A percentile compares a stretch with the other conserved stretches of the same genome.
These are phyloP conservation scores for Entomortierella lignicola DNA, from an alignment of 192 early-diverging fungal genomes.

Conservation along the genomic window DNA sequence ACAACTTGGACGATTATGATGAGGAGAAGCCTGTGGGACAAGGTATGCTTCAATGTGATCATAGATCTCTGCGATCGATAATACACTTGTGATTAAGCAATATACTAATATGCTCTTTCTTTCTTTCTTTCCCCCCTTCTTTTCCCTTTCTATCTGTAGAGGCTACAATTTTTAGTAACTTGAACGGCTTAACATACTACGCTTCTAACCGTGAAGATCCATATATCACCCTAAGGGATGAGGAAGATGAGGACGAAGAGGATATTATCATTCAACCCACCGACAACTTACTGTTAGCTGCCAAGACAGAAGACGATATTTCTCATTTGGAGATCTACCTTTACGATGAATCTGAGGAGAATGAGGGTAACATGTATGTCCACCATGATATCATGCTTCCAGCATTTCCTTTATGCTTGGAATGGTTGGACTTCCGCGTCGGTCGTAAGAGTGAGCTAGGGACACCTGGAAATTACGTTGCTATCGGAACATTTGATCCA, in stretches of 20 bases:
- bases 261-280: conserved; percentile 82
- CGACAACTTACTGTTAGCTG: conserved; percentile 91
- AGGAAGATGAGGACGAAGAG: conserved; percentile 82
- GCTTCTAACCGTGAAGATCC: conserved; percentile 86
- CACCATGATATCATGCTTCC: conserved; percentile 99
- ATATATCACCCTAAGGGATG: conserved; percentile 78
- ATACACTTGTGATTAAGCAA: no score
- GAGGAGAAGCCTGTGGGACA: conserved; percentile 70
- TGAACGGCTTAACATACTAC: conserved; percentile 91
- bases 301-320: conserved; percentile 97
- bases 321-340: conserved; percentile 95
- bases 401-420: conserved; percentile 93
- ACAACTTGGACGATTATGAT: conserved; percentile 96
- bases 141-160: conserved; percentile 44
- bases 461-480: conserved; percentile 87
- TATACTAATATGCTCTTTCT: no score
- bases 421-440: conserved; percentile 94
- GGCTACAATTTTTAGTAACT: conserved; percentile 83
- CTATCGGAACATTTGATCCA: conserved; percentile 97
- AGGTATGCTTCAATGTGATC: no score
- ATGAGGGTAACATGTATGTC: conserved; percentile 92
- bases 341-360: conserved; percentile 82
- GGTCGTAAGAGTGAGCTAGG: conserved; percentile 66
- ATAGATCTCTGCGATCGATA: no score
- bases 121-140: neutral